Percentiles rank a stretch among this genome's conserved stretches.
phyloP scores from a whole-genome alignment of 306 rosid species.

The Gastrolobium villosum region DNA sequence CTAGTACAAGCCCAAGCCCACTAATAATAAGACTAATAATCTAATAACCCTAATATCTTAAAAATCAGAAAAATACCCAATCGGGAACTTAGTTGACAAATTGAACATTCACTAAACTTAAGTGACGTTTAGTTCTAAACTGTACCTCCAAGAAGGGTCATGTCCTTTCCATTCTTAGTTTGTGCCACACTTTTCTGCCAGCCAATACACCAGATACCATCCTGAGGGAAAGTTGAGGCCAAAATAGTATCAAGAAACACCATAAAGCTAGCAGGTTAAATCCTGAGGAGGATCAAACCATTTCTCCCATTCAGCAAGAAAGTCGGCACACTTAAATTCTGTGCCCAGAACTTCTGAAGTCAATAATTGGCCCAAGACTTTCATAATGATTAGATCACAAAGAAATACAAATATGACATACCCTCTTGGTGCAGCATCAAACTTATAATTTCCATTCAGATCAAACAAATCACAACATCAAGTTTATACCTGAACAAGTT shows the following conservation, averaged over 20 bases:
- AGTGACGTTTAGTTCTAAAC: constrained; percentile 30
- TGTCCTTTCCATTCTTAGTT: constrained; percentile 65
- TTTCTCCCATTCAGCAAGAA: too few relatives aligned
- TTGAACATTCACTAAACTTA: constrained; percentile 27
- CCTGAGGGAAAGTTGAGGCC: constrained; percentile 52
- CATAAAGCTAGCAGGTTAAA: too few relatives aligned
- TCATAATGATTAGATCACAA: too few relatives aligned
- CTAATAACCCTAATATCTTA: constrained; percentile 5
- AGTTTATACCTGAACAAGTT: too few relatives aligned
- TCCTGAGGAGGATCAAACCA: too few relatives aligned
- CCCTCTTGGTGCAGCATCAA: too few relatives aligned
- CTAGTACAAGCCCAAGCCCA: constrained; percentile 13
- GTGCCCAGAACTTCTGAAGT: too few relatives aligned
- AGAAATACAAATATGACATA: too few relatives aligned
- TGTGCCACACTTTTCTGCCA: constrained; percentile 67
- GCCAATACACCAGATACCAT: constrained; percentile 67
- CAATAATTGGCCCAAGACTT: too few relatives aligned
- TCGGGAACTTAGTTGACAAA: constrained; percentile 14
- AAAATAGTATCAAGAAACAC: constrained; percentile 34
- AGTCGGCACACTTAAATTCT: too few relatives aligned
- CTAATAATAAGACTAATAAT: background rate
- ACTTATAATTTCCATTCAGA: too few relatives aligned
- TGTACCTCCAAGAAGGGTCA: constrained; percentile 87
- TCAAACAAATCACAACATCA: too few relatives aligned
- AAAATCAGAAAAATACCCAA: constrained; percentile 21